Percentiles rank a stretch among this genome's conserved stretches.
phyloP scores from a whole-genome alignment of 495 filamentous ascomycete genomes.

The Tuber indicum region DNA sequence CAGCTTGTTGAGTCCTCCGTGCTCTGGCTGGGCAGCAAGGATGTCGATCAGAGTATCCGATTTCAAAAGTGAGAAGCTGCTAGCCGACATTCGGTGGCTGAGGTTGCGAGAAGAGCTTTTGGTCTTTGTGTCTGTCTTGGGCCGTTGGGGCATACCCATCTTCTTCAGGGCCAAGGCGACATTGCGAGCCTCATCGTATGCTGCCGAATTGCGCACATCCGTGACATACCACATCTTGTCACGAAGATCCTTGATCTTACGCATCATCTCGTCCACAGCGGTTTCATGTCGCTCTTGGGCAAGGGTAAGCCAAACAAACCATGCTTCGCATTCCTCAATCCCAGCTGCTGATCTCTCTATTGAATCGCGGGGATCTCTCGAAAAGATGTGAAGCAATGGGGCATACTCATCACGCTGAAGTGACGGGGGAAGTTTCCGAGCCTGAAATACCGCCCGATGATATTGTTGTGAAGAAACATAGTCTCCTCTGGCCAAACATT shows the following conservation, averaged over 20 bases:
- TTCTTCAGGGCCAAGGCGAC: slow-evolving; percentile 80
- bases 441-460: slow-evolving; percentile 60
- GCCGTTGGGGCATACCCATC: slow-evolving; percentile 66
- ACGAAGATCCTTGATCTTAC: slow-evolving; percentile 59
- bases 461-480: slow-evolving; percentile 65
- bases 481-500: slow-evolving; percentile 62
- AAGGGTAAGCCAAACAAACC: slow-evolving; percentile 68
- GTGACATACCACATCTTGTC: slow-evolving; percentile 99
- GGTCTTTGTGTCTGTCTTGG: slow-evolving; percentile 48
- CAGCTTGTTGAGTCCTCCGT: slow-evolving; percentile 87
- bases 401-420: slow-evolving; percentile 60
- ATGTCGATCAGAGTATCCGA: slow-evolving; percentile 83
- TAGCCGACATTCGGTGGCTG: slow-evolving; percentile 52
- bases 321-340: slow-evolving; percentile 67
- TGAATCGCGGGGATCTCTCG: slow-evolving; percentile 60
- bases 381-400: slow-evolving; percentile 63
- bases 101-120: slow-evolving; percentile 48
- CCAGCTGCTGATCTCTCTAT: slow-evolving; percentile 59
- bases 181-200: slow-evolving; percentile 82
- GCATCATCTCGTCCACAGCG: slow-evolving; percentile 61
- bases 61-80: slow-evolving; percentile 69
- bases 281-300: slow-evolving; percentile 64
- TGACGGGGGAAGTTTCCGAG: slow-evolving; percentile 57
- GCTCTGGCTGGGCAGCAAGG: slow-evolving; percentile 71
- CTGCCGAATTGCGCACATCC: slow-evolving; percentile 84